Conservation (phyloP, 805 yeast species). For the Torulaspora franciscae region DNA sequence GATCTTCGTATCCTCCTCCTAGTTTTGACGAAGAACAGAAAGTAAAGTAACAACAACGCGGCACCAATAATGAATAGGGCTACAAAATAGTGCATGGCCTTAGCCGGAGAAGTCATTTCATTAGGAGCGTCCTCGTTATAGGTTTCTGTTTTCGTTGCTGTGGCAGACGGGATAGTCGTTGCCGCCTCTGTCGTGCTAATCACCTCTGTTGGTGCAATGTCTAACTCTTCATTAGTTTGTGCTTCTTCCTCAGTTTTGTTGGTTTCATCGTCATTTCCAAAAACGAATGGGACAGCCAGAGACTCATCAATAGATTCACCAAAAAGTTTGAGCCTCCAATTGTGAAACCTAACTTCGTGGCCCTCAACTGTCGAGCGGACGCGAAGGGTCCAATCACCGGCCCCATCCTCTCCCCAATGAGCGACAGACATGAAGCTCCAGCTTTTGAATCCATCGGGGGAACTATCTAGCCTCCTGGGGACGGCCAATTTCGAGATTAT, state of each 20-base stretch:
- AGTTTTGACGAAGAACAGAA: slow-evolving; percentile 40
- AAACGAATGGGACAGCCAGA: slow-evolving; percentile 53
- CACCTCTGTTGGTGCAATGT: background rate
- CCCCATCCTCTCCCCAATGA: slow-evolving; percentile 94
- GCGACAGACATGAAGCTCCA: slow-evolving; percentile 99
- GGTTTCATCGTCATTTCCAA: slow-evolving; percentile 36
- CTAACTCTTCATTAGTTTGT: background rate
- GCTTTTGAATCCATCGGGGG: slow-evolving; percentile 54
- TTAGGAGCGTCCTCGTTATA: slow-evolving; percentile 26
- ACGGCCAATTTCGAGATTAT: slow-evolving; percentile 69
- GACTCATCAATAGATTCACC: slow-evolving; percentile 70
- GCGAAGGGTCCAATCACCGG: slow-evolving; percentile 76
- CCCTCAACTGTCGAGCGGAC: slow-evolving; percentile 46
- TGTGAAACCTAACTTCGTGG: slow-evolving; percentile 42
- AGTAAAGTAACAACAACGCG: slow-evolving; percentile 41
- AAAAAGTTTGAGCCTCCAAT: slow-evolving; percentile 77
- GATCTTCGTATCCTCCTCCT: slow-evolving; percentile 48
- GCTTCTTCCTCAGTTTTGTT: background rate
- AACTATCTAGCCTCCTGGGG: slow-evolving; percentile 54
- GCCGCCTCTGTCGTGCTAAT: slow-evolving; percentile 7
- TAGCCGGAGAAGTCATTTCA: slow-evolving; percentile 39
- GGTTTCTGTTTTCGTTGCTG: slow-evolving; percentile 11
- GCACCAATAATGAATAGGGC: slow-evolving; percentile 58
- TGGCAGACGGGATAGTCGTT: background rate
- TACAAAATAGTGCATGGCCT: slow-evolving; percentile 58